Evolutionary conservation across 2,329 filamentous ascomycete species (phyloP).

Genomic region (Fusarium tricinctum): DNA sequence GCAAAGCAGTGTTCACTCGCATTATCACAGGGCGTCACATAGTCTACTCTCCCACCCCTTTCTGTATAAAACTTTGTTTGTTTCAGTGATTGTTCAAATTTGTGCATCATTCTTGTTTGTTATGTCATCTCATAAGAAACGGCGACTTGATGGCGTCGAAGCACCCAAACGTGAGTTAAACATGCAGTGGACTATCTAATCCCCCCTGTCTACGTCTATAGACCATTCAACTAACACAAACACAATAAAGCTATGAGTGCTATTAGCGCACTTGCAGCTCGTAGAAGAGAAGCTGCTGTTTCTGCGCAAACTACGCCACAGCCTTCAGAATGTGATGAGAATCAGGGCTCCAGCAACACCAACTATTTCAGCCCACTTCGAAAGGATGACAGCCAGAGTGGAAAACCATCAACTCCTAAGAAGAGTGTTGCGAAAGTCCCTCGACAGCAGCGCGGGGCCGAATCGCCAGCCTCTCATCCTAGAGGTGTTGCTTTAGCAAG

Average conservation of each 20-base stretch:
- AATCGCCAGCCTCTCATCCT: conserved; percentile 20
- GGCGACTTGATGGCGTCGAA: conserved; percentile 53
- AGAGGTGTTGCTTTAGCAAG: conserved; percentile 27
- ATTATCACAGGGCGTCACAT: background rate
- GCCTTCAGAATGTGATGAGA: conserved; percentile 39
- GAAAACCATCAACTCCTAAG: conserved; percentile 32
- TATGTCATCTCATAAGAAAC: conserved; percentile 54
- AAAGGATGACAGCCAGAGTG: conserved; percentile 25
- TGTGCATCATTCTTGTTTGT: background rate
- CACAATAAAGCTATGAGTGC: conserved; percentile 49
- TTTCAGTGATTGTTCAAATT: background rate
- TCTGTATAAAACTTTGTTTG: background rate
- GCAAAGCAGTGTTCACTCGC: background rate
- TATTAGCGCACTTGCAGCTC: conserved; percentile 57
- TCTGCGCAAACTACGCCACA: conserved; percentile 23
- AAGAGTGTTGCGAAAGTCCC: conserved; percentile 35
- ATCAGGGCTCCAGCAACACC: conserved; percentile 34
- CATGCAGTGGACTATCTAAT: background rate
- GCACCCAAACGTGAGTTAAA: conserved; percentile 51
- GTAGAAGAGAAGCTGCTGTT: conserved; percentile 48
- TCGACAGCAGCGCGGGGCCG: conserved; percentile 26
- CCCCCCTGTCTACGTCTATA: background rate
- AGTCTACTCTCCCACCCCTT: background rate
- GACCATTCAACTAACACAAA: background rate
- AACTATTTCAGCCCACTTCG: conserved; percentile 53